Evolutionary conservation across 148 eudicot genomes (phyloP).

Genomic region (Camellia lanceoleosa): DNA sequence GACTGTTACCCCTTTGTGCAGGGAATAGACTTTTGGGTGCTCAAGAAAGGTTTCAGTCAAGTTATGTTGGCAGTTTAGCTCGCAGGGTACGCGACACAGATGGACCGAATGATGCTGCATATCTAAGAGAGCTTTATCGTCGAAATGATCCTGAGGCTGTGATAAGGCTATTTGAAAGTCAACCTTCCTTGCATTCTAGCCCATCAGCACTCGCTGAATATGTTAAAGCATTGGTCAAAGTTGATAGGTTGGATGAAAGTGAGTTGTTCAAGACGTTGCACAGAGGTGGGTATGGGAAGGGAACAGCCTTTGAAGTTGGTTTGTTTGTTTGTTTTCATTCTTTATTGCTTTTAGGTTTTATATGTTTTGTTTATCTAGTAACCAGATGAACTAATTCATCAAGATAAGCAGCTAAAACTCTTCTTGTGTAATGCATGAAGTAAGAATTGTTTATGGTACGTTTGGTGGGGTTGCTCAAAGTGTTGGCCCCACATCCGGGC

Average conservation of each 20-base stretch:
- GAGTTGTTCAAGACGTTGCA: conserved; percentile 84
- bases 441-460: no score
- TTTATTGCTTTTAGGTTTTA: neutral
- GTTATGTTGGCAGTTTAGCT: conserved; percentile 69
- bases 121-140: conserved; percentile 57
- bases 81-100: conserved; percentile 68
- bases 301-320: neutral
- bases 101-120: conserved; percentile 44
- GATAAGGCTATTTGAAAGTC: conserved; percentile 76
- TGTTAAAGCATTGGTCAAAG: conserved; percentile 87
- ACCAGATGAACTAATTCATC: neutral
- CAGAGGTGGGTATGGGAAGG: conserved; percentile 51
- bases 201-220: conserved; percentile 81
- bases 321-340: neutral
- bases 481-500: neutral
- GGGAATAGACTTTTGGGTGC: conserved; percentile 43
- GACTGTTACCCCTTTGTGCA: conserved; percentile 25
- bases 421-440: neutral
- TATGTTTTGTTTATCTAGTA: neutral
- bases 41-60: conserved; percentile 58
- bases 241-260: conserved; percentile 82
- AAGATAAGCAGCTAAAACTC: neutral
- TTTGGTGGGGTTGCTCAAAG: neutral
- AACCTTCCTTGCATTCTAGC: conserved; percentile 70
- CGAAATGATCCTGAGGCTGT: conserved; percentile 88